A percentile compares a stretch with the other conserved stretches of the same genome.
These are phyloP conservation scores for Sporopachydermia lactativora DNA, from an alignment of 805 yeast species.

Conservation along the genomic window DNA sequence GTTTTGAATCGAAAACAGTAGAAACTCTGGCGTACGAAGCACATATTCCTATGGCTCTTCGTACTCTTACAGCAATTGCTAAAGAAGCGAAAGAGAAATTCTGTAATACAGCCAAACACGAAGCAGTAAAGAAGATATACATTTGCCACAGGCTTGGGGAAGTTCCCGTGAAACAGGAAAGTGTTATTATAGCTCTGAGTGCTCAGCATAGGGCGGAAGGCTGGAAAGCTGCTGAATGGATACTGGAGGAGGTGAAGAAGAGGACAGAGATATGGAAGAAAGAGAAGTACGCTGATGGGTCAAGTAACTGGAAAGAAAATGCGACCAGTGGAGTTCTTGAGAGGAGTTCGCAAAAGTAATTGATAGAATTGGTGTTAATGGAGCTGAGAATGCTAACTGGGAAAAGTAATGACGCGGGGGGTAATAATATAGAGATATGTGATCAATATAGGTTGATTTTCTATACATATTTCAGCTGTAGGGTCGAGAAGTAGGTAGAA, in stretches of 20 bases:
- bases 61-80: conserved; percentile 24
- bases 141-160: conserved; percentile 31
- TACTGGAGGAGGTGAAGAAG: conserved; percentile 30
- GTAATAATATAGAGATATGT: no score
- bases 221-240: conserved; percentile 31
- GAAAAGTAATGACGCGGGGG: no score
- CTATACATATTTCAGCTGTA: no score
- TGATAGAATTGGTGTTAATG: no score
- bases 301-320: conserved; percentile 29
- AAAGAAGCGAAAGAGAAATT: conserved; percentile 18
- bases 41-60: conserved; percentile 26
- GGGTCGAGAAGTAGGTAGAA: no score
- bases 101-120: conserved; percentile 9
- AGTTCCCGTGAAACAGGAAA: conserved; percentile 34
- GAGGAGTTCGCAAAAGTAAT: no score
- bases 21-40: conserved; percentile 30
- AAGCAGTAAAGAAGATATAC: conserved; percentile 22
- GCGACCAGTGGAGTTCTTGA: conserved; percentile 18
- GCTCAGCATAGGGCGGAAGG: conserved; percentile 33
- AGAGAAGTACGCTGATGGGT: conserved; percentile 30
- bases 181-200: conserved; percentile 30
- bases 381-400: no score
- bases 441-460: no score
- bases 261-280: conserved; percentile 37
- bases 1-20: conserved; percentile 28